A percentile compares a stretch with the other conserved stretches of the same genome.
These are phyloP conservation scores for Beauveria scarabaeidicola DNA, from an alignment of 2,329 filamentous ascomycete species.

Conservation along the genomic window DNA sequence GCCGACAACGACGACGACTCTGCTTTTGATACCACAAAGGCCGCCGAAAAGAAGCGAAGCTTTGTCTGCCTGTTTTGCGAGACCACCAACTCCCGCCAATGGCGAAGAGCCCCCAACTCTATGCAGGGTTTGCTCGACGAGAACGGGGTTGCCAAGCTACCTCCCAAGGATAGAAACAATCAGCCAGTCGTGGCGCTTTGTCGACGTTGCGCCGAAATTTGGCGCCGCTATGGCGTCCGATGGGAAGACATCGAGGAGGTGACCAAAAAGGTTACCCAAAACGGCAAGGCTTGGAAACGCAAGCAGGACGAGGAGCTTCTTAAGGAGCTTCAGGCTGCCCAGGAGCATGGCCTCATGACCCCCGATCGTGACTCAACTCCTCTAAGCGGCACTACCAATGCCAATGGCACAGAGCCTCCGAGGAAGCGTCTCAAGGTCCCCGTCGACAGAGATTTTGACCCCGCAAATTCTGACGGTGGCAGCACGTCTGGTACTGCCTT, in stretches of 20 bases:
- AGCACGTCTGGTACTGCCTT: slow-evolving; percentile 24
- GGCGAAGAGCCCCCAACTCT: slow-evolving; percentile 79
- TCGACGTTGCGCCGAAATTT: slow-evolving; percentile 81
- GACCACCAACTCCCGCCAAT: slow-evolving; percentile 72
- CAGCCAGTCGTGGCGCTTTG: slow-evolving; percentile 77
- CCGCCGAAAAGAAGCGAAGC: slow-evolving; percentile 63
- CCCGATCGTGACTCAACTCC: slow-evolving; percentile 35
- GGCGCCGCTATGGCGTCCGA: slow-evolving; percentile 91
- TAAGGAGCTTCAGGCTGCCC: slow-evolving; percentile 59
- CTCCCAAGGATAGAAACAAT: slow-evolving; percentile 67
- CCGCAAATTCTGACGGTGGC: slow-evolving; percentile 35
- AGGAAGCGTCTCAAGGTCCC: slow-evolving; percentile 56
- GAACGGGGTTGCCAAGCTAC: slow-evolving; percentile 37
- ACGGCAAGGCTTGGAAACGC: slow-evolving; percentile 75
- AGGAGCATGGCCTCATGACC: slow-evolving; percentile 44
- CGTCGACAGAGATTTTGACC: slow-evolving; percentile 43
- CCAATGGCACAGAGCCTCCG: slow-evolving; percentile 42
- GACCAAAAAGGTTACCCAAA: slow-evolving; percentile 73
- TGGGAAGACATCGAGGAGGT: slow-evolving; percentile 93
- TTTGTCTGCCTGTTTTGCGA: slow-evolving; percentile 94
- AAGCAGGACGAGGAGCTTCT: slow-evolving; percentile 87
- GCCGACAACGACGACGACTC: slow-evolving; percentile 91
- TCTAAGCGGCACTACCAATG: slow-evolving; percentile 22
- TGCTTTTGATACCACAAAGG: slow-evolving; percentile 87
- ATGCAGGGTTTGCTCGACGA: slow-evolving; percentile 63